phyloP scores from a whole-genome alignment of 495 filamentous ascomycete species.

The Lineolata rhizophorae region DNA sequence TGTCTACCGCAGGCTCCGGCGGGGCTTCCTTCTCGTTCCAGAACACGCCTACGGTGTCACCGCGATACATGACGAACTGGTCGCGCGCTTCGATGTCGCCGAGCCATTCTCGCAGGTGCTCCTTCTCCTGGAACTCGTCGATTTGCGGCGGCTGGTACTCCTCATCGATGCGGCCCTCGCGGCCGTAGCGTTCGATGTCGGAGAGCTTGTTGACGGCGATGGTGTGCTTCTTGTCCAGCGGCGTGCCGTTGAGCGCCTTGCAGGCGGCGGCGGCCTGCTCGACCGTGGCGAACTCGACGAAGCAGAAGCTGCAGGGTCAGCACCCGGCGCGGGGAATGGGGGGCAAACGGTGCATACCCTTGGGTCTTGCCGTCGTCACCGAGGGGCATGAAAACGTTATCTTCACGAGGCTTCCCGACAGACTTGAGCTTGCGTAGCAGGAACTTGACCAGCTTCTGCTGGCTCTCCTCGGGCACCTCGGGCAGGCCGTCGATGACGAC shows the following conservation, averaged over 20 bases:
- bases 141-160: constrained; percentile 59
- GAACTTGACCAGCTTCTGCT: constrained; percentile 78
- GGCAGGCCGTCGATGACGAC: constrained; percentile 89
- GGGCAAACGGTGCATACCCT: constrained; percentile 32
- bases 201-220: constrained; percentile 93
- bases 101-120: constrained; percentile 87
- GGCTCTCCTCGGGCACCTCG: constrained; percentile 58
- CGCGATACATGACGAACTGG: constrained; percentile 80
- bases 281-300: constrained; percentile 87
- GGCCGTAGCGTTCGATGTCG: constrained; percentile 87
- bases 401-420: constrained; percentile 59
- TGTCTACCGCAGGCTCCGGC: constrained; percentile 74
- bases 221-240: constrained; percentile 89
- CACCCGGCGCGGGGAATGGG: neutral
- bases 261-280: constrained; percentile 76
- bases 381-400: constrained; percentile 81
- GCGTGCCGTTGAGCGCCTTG: constrained; percentile 57
- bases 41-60: constrained; percentile 78
- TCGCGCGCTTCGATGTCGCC: constrained; percentile 70
- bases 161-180: constrained; percentile 81
- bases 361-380: constrained; percentile 60
- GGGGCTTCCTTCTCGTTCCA: constrained; percentile 92
- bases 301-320: constrained; percentile 29
- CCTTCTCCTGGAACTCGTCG: constrained; percentile 68
- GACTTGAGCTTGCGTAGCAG: constrained; percentile 72